Base-by-base conservation (phyloP, 1,139 yeast genomes). In the Magnusiomyces ingens region DNA sequence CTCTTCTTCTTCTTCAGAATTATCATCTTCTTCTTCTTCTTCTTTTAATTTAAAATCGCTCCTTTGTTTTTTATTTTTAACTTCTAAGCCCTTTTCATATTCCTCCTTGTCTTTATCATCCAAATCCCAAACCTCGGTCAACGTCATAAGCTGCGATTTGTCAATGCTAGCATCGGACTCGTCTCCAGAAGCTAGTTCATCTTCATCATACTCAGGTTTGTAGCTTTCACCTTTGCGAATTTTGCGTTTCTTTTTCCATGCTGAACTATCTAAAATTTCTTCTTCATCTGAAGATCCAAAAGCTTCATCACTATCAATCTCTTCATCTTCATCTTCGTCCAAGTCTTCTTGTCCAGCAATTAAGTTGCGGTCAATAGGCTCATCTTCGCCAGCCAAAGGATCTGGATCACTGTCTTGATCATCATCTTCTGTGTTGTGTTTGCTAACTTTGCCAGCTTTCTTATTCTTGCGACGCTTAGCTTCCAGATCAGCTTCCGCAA, bases 81-180 rank as follows among this genome's bases (percentile, higher is more conserved):
- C 68, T 15, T 17, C n/a, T 26, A 19, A 17, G 59, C 49, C 0
- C 21, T 46, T 53, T 53, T 58, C 60, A 57, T 55, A 50, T 26
- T 66, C 64, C 2, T 63, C 57, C 45, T 62, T 64, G 32, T 63
- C 63, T 57, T 71, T 66, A 38, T 82, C 90, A 65, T 87, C 95
- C 72, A 82, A 68, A 67, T 86, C 97, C 96, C 96, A 90, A 4
- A 88, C 91, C 61, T 84, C 90, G 6, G 95, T 85, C 49, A 90
- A 74, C 0, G 95, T 79, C 53, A 86, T 79, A 56, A 90, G 74
- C 61, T 88, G 86, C 40, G 71, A 73, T 66, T 88, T 96, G 63
- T 90, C 96, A 49, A 80, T 68, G 63, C 84, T 79, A 48, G 55
- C 60, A 42, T 60, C 62, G n/a, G 58, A 64, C n/a, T 60, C 63